A percentile compares a stretch with the other conserved stretches of the same genome.
Evolutionary conservation across 179 eudicot species (phyloP).

Genomic region (Actinidia polygama): DNA sequence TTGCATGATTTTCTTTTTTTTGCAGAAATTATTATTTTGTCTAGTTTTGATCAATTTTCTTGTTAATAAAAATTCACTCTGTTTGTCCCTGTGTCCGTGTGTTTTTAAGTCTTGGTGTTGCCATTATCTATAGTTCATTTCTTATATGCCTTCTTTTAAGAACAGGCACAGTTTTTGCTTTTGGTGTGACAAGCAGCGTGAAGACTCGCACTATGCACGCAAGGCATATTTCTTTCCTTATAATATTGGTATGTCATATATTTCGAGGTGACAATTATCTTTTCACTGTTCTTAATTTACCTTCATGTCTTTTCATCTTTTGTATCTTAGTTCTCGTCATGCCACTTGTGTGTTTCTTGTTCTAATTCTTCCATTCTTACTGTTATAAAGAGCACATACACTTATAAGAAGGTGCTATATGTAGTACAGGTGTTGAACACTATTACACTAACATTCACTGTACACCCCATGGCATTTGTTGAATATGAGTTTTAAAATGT

Average conservation of each 20-base stretch:
- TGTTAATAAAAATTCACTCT: not conserved
- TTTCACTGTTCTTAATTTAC: not conserved
- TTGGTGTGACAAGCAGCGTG: conserved; percentile 98
- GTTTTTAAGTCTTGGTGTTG: not conserved
- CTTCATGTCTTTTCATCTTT: not conserved
- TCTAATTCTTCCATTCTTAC: not conserved
- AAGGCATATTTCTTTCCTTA: conserved; percentile 25
- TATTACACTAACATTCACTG: no score
- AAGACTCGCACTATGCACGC: conserved; percentile 99
- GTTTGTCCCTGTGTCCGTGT: conserved; percentile 2
- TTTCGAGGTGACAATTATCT: conserved; percentile 11
- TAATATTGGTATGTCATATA: not conserved
- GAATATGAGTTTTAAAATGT: no score
- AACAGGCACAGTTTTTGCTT: conserved; percentile 94
- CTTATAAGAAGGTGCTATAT: not conserved
- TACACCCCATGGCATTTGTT: no score
- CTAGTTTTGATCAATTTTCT: not conserved
- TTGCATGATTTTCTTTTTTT: conserved; percentile 11
- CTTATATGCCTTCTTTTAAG: conserved; percentile 18
- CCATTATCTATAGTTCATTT: conserved; percentile 19
- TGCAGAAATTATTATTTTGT: no score
- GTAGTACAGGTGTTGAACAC: no score
- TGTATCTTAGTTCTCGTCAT: not conserved
- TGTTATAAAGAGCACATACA: not conserved
- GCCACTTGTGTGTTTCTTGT: not conserved